phyloP scores from a whole-genome alignment of 2,329 filamentous ascomycete species.

The Clarireedia homoeocarpa region DNA sequence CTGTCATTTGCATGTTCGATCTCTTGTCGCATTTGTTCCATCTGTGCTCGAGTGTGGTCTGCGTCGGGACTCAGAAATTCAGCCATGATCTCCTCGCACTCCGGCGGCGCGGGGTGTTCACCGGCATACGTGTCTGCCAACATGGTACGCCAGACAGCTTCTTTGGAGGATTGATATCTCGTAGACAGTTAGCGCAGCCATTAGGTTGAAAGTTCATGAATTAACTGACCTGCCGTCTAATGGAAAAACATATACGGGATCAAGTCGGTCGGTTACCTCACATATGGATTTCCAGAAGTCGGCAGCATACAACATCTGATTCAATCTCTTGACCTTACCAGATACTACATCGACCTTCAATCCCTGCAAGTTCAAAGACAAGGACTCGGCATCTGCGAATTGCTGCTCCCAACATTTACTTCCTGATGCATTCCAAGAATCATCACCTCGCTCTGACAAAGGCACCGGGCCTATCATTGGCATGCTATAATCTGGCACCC shows the following conservation, averaged over 20 bases:
- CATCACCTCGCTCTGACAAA: constrained; percentile 1
- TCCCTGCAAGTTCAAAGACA: background rate
- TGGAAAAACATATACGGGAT: background rate
- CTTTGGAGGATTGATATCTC: constrained; percentile 4
- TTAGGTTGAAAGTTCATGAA: background rate
- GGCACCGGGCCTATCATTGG: background rate
- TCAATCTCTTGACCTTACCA: background rate
- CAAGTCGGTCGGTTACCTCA: background rate
- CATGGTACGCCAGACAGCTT: constrained; percentile 3
- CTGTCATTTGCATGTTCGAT: constrained; percentile 1
- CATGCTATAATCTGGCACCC: constrained; percentile 5
- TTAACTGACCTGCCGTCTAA: background rate
- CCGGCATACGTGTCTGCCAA: background rate
- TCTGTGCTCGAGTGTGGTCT: background rate
- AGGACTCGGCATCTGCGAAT: background rate
- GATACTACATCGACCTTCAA: background rate
- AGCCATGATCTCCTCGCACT: background rate
- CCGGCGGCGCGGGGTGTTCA: background rate
- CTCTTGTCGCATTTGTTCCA: background rate
- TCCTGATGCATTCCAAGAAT: background rate
- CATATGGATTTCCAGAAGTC: background rate
- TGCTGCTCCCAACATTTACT: background rate
- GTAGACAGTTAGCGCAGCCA: background rate
- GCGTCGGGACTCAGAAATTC: background rate
- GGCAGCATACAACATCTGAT: background rate